Percentiles rank a stretch among this genome's conserved stretches.
phyloP scores from a whole-genome alignment of 768 basidiomycete species.

The Suillus sp. region DNA sequence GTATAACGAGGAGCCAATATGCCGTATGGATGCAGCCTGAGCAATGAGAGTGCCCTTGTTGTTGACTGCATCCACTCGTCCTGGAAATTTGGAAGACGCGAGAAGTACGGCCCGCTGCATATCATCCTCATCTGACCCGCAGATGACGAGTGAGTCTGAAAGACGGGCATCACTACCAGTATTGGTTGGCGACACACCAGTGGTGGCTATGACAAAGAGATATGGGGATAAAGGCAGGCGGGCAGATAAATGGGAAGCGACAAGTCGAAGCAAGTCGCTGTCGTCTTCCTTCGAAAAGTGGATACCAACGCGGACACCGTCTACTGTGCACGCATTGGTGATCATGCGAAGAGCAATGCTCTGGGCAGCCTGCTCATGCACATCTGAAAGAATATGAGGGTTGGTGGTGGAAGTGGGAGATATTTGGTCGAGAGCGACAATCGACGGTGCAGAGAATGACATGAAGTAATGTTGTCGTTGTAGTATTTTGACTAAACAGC shows the following conservation, averaged over 20 bases:
- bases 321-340: slow-evolving; percentile 48
- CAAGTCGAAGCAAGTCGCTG: slow-evolving; percentile 54
- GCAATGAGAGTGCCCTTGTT: slow-evolving; percentile 37
- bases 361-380: slow-evolving; percentile 59
- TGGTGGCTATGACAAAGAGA: slow-evolving; percentile 58
- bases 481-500: background rate
- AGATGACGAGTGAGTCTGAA: slow-evolving; percentile 55
- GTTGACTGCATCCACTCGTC: slow-evolving; percentile 47
- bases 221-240: slow-evolving; percentile 44
- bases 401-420: slow-evolving; percentile 16
- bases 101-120: slow-evolving; percentile 71
- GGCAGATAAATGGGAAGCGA: slow-evolving; percentile 50
- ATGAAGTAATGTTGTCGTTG: background rate
- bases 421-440: slow-evolving; percentile 12
- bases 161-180: slow-evolving; percentile 8
- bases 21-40: slow-evolving; percentile 47
- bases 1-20: slow-evolving; percentile 52
- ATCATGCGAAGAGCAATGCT: slow-evolving; percentile 57
- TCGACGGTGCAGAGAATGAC: slow-evolving; percentile 30
- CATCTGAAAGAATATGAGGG: slow-evolving; percentile 54
- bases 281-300: slow-evolving; percentile 58
- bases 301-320: slow-evolving; percentile 64
- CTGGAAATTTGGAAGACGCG: slow-evolving; percentile 66
- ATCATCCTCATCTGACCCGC: slow-evolving; percentile 54
- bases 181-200: slow-evolving; percentile 35